These are phyloP conservation scores for Talaromyces sp. DNA, from an alignment of 2,329 filamentous ascomycete species.

Conservation along the genomic window DNA sequence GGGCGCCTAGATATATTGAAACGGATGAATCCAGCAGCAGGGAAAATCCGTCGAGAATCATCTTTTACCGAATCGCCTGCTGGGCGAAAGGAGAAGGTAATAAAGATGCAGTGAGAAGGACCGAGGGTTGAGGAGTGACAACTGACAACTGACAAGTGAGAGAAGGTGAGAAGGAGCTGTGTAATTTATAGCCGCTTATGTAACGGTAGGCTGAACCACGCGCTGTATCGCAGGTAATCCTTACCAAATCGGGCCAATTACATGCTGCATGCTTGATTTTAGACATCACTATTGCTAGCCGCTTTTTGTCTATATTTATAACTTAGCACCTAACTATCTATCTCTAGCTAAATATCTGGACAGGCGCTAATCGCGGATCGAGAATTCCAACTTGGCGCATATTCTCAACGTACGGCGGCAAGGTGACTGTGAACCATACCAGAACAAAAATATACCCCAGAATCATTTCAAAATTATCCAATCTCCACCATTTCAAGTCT, in stretches of 20 bases:
- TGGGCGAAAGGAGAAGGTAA: background rate
- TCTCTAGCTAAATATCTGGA: background rate
- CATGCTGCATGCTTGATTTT: too few species aligned
- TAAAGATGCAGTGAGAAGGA: background rate
- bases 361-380: background rate
- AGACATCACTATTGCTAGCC: too few species aligned
- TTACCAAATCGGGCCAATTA: background rate
- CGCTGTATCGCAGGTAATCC: background rate
- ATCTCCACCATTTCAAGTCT: background rate
- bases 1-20: background rate
- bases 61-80: background rate
- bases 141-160: too few species aligned
- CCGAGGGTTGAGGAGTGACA: background rate
- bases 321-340: background rate
- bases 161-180: background rate
- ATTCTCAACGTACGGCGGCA: slow-evolving; percentile 3
- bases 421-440: background rate
- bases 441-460: background rate
- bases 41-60: background rate
- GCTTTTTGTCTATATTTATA: too few species aligned
- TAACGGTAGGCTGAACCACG: background rate
- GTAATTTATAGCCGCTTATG: background rate
- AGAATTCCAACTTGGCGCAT: background rate
- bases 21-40: background rate
- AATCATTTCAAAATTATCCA: background rate